Evolutionary conservation across 441 rosid genomes (phyloP), one percentile per base, ranked within the genome.

Genomic region (Syzygium syzygioides): DNA sequence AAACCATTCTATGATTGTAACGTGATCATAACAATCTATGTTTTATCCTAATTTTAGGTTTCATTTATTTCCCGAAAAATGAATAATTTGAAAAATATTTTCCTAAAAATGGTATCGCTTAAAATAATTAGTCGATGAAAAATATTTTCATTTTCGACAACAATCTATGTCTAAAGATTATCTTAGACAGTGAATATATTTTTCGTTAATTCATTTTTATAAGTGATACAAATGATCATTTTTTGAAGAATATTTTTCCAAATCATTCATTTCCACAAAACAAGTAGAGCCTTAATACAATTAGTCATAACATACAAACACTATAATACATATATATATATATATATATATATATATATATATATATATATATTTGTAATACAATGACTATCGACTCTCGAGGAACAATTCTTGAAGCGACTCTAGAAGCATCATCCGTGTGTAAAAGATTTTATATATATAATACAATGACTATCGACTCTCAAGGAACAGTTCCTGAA

Each of bases 161-260:
- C 19, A 62, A n/a, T 62, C 7, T n/a, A 4, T n/a, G 71, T 62
- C 20, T 32, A n/a, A 14, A 62, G 19, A n/a, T 62, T 62, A n/a
- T n/a, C 1, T 0, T 7, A 14, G 71, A 62, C 1, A 2, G 1
- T 5, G 1, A n/a, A n/a, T n/a, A 62, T 62, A 28, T n/a, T 60
- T 60, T 62, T 62, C 15, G 9, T 62, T 62, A 34, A 62, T n/a
- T n/a, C 10, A 14, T 62, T 62, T 62, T n/a, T n/a, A 1, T 7
- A 62, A 62, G 20, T 1, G 19, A 62, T n/a, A 62, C 17, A 62
- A 62, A 6, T 0, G 4, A n/a, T n/a, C 2, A 14, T 62, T 62
- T 14, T 62, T 62, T n/a, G 9, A 3, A 62, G 7, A 62, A n/a
- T 62, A 0, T n/a, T n/a, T 62, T 62, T 62, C 2, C 10, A 62